Base-by-base conservation (phyloP, 306 rosid genomes). In the Rosa lucieae region DNA sequence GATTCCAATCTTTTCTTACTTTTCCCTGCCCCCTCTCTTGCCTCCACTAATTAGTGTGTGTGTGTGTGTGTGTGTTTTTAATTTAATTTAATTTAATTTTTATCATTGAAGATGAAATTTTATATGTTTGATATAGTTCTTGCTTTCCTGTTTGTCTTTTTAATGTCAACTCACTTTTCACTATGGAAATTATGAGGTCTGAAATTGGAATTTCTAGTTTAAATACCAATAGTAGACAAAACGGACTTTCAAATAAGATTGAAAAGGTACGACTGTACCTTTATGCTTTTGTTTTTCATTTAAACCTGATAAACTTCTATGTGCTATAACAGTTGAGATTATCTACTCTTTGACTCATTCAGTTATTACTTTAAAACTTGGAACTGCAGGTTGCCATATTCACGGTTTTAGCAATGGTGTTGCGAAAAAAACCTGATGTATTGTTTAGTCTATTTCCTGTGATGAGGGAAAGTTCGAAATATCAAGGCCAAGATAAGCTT, bases 401-500 rank as follows among this genome's bases (percentile, higher is more conserved):
- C 63, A 84, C 87, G 48, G 97, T 81, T 58, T 75, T 92, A 73
- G 97, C 97, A 47, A 87, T 94, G 91, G 88, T 90, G 58, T 77
- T 94, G 80, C 98, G 92, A 43, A 85, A 88, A 76, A 94, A 89
- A 80, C 97, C 98, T 39, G 97, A 94, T 74, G 87, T 87, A 65
- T 85, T 91, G 80, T 82, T 86, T 26, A 53, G 87, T 23, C 81
- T 88, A 49, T 82, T 90, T 78, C 93, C 93, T 20, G 85, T 77
- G 18, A 75, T 94, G 83, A 89, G 81, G 81, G 94, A 88, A 76
- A 87, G 78, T 81, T 29, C 83, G 2, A 92, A 92, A 78, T 91
- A 92, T 85, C 95, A 89, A 88, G 98, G 96, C 74, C 97, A 89
- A 77, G 98, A 94, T 85, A 92, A 89, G 85, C 94, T 94, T 84